Percentiles rank a stretch among this genome's conserved stretches.
Evolutionary conservation across 441 rosid genomes (phyloP).

Genomic region (Euphorbia schlechtendalii): DNA sequence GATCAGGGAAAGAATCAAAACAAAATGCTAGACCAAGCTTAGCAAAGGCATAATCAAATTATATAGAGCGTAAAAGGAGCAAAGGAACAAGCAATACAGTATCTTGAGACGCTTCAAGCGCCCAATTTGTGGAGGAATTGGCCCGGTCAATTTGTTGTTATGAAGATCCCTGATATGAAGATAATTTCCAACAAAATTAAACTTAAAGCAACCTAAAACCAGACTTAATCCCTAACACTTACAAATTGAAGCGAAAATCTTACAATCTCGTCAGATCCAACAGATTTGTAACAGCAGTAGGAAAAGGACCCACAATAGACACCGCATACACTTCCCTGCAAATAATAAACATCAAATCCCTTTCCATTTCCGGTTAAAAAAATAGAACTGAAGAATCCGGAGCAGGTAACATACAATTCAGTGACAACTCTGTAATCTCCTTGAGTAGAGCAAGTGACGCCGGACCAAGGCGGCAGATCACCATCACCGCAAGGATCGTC

Average conservation of each 20-base stretch:
- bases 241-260: conserved; percentile 10
- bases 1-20: neutral
- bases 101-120: conserved; percentile 69
- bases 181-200: neutral
- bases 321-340: conserved; percentile 79
- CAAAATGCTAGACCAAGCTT: neutral
- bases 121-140: conserved; percentile 79
- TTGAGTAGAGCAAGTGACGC: conserved; percentile 62
- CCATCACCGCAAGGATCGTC: conserved; percentile 82
- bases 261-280: conserved; percentile 71
- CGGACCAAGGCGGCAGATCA: conserved; percentile 70
- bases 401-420: conserved; percentile 41
- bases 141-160: conserved; percentile 87
- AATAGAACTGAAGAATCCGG: neutral
- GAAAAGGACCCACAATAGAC: conserved; percentile 71
- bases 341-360: conserved; percentile 1
- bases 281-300: conserved; percentile 65
- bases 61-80: neutral
- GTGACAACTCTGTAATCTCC: conserved; percentile 68
- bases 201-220: neutral
- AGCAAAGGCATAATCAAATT: neutral
- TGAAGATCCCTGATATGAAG: conserved; percentile 61
- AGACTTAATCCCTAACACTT: neutral
- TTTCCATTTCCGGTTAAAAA: neutral
- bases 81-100: conserved; percentile 38